Percentiles rank a stretch among this genome's conserved stretches.
phyloP scores from a whole-genome alignment of 371 early-diverging fungal genomes.

The Syncephalastrum racemosum region DNA sequence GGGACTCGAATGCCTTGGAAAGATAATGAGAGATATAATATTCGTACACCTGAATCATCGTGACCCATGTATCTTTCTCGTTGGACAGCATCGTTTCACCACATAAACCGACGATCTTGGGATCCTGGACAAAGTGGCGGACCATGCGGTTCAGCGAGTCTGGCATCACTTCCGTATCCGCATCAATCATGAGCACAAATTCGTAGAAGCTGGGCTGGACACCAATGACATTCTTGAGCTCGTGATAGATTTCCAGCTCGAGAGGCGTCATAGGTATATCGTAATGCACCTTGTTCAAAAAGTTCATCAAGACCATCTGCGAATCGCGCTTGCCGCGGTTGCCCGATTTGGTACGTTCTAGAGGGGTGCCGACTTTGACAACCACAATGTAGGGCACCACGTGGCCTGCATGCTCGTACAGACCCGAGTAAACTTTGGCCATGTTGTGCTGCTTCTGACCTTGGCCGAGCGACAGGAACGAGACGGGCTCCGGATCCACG shows the following conservation, averaged over 20 bases:
- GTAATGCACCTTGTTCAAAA: slow-evolving; percentile 93
- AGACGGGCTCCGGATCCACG: slow-evolving; percentile 82
- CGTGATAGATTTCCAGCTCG: slow-evolving; percentile 91
- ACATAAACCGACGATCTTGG: slow-evolving; percentile 87
- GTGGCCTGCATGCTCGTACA: slow-evolving; percentile 89
- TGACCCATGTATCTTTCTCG: slow-evolving; percentile 88
- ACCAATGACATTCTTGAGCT: slow-evolving; percentile 89
- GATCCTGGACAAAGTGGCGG: slow-evolving; percentile 77
- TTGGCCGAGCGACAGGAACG: slow-evolving; percentile 91
- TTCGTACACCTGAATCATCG: slow-evolving; percentile 98
- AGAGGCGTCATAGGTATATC: slow-evolving; percentile 79
- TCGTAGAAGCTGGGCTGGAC: slow-evolving; percentile 88
- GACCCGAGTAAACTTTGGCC: slow-evolving; percentile 97
- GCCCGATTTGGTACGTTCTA: slow-evolving; percentile 72
- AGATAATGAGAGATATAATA: slow-evolving; percentile 99
- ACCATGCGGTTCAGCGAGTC: slow-evolving; percentile 82
- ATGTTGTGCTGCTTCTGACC: slow-evolving; percentile 91
- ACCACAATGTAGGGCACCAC: slow-evolving; percentile 94
- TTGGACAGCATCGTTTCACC: slow-evolving; percentile 92
- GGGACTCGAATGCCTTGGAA: slow-evolving; percentile 97
- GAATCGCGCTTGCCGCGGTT: slow-evolving; percentile 99
- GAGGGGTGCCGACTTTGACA: slow-evolving; percentile 88
- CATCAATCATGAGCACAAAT: slow-evolving; percentile 93
- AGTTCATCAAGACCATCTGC: slow-evolving; percentile 96
- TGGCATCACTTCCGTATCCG: slow-evolving; percentile 87